Evolutionary conservation across 495 filamentous ascomycete genomes (phyloP).

Genomic region (Aspergillus campestris): DNA sequence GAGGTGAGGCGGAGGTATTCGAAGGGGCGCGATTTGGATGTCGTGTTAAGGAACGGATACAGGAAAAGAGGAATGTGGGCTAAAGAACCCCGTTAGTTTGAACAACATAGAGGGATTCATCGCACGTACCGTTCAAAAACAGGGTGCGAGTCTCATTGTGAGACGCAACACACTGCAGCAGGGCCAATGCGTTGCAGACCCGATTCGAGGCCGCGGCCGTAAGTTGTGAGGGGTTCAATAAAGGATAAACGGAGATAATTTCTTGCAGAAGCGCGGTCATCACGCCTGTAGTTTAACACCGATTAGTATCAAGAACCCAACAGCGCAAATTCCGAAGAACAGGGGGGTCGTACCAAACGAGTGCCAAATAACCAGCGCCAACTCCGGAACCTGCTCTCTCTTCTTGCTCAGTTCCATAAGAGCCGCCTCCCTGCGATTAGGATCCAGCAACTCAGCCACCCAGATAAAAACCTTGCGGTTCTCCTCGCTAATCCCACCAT

Average conservation of each 20-base stretch:
- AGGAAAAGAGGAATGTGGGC: slow-evolving; percentile 98
- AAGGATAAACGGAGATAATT: slow-evolving; percentile 96
- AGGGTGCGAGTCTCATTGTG: slow-evolving; percentile 92
- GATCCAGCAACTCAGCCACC: slow-evolving; percentile 87
- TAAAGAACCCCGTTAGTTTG: slow-evolving; percentile 23
- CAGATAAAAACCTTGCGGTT: slow-evolving; percentile 86
- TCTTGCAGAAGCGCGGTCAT: slow-evolving; percentile 97
- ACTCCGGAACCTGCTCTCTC: slow-evolving; percentile 92
- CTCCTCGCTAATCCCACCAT: slow-evolving; percentile 68
- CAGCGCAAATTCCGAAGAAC: slow-evolving; percentile 15
- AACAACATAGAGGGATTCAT: background rate
- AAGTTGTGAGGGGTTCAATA: slow-evolving; percentile 92
- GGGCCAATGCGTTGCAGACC: slow-evolving; percentile 94
- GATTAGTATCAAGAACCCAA: slow-evolving; percentile 3
- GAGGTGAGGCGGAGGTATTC: slow-evolving; percentile 97
- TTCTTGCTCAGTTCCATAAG: slow-evolving; percentile 98
- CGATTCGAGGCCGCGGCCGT: slow-evolving; percentile 95
- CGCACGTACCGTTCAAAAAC: slow-evolving; percentile 73
- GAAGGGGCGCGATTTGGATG: slow-evolving; percentile 95
- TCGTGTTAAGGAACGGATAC: slow-evolving; percentile 98
- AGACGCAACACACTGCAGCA: slow-evolving; percentile 95
- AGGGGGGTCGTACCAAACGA: slow-evolving; percentile 70
- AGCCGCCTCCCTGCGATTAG: slow-evolving; percentile 77
- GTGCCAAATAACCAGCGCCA: slow-evolving; percentile 96
- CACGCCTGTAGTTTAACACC: slow-evolving; percentile 54